Percentiles rank a stretch among this genome's conserved stretches.
Evolutionary conservation across 2,329 filamentous ascomycete species (phyloP).

Genomic region (Emmonsia crescens): DNA sequence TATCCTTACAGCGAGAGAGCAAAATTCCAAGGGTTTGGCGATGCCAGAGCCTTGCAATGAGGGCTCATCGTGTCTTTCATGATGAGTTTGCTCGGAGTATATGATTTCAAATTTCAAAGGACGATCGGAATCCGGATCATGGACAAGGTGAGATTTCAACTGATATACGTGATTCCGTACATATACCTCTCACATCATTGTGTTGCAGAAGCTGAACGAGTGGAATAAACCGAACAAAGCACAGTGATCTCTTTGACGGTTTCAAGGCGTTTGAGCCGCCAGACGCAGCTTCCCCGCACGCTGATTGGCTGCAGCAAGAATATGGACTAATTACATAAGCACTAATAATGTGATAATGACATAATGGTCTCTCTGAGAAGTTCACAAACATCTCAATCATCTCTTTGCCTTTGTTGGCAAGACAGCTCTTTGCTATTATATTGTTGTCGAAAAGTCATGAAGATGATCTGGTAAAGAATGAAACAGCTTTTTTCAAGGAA

Average conservation of each 20-base stretch:
- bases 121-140: background rate
- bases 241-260: too few species aligned
- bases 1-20: slow-evolving; percentile 41
- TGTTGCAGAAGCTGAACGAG: background rate
- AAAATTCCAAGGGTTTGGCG: slow-evolving; percentile 43
- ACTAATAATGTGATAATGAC: background rate
- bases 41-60: slow-evolving; percentile 42
- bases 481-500: background rate
- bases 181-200: background rate
- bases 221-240: background rate
- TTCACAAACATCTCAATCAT: background rate
- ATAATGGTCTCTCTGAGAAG: too few species aligned
- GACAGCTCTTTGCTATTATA: background rate
- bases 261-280: background rate
- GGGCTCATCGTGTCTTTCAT: slow-evolving; percentile 9
- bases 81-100: background rate
- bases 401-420: background rate
- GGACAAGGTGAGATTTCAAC: background rate
- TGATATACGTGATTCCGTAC: background rate
- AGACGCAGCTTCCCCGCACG: background rate
- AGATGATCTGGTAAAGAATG: background rate
- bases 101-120: too few species aligned
- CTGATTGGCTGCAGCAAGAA: background rate
- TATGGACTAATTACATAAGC: background rate
- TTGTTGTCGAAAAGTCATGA: background rate